A percentile compares a stretch with the other conserved stretches of the same genome.
These are phyloP conservation scores for Verticillium klebahnii DNA, from an alignment of 2,329 filamentous ascomycete species.

Conservation along the genomic window DNA sequence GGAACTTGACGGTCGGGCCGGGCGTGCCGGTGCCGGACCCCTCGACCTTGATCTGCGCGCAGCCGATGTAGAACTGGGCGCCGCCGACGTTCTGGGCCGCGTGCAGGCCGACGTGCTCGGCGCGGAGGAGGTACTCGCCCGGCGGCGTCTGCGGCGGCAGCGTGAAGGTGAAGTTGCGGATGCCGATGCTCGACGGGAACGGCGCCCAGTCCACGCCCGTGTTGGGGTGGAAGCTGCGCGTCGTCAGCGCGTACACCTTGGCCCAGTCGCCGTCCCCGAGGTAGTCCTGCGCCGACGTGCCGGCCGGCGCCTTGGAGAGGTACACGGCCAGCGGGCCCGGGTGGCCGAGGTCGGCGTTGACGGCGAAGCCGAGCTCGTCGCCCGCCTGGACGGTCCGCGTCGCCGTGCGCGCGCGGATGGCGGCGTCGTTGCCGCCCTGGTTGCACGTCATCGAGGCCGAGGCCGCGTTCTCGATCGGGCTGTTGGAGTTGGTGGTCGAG, in stretches of 20 bases:
- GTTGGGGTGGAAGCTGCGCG: constrained; percentile 17
- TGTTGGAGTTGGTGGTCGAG: constrained; percentile 23
- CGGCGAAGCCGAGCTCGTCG: constrained; percentile 35
- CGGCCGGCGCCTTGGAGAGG: constrained; percentile 28
- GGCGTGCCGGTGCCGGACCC: constrained; percentile 23
- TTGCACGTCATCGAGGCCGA: constrained; percentile 34
- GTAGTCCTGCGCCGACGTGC: constrained; percentile 16
- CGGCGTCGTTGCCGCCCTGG: constrained; percentile 28
- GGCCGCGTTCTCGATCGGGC: constrained; percentile 32
- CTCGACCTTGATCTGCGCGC: constrained; percentile 27
- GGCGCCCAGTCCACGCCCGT: constrained; percentile 26
- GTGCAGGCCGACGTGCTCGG: constrained; percentile 31
- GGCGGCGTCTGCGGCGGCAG: constrained; percentile 22
- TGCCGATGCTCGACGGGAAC: constrained; percentile 21
- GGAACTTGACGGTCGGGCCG: constrained; percentile 23
- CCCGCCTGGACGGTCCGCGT: constrained; percentile 31
- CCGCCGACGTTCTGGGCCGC: constrained; percentile 22
- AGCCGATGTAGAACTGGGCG: constrained; percentile 32
- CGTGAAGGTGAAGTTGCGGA: constrained; percentile 29
- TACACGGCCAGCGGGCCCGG: constrained; percentile 32
- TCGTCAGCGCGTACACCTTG: constrained; percentile 29
- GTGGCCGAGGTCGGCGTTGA: constrained; percentile 28
- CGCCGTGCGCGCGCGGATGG: constrained; percentile 28
- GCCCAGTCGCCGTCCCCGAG: constrained; percentile 30
- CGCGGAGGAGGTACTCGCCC: constrained; percentile 29